Evolutionary conservation across 768 basidiomycete genomes (phyloP), one percentile per base, ranked within the genome.

Genomic region (Mycena venus): DNA sequence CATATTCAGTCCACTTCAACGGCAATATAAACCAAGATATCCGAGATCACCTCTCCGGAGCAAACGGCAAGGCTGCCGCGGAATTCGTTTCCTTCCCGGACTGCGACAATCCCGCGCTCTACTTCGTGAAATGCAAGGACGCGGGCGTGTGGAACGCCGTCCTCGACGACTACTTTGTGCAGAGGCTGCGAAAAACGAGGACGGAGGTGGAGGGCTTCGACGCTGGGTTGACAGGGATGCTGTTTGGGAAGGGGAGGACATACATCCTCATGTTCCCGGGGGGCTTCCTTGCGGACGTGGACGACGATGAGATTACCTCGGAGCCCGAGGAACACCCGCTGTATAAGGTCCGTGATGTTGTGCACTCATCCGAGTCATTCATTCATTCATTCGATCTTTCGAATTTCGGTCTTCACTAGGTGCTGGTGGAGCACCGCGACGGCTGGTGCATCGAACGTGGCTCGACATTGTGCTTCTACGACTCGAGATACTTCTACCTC

Each of bases 391-490:
- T n/a, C n/a, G n/a, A n/a, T n/a, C n/a, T n/a, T n/a, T n/a, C n/a
- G n/a, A n/a, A n/a, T n/a, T n/a, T n/a, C n/a, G n/a, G n/a, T n/a
- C n/a, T n/a, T n/a, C n/a, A n/a, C n/a, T n/a, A n/a, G n/a, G 42
- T 9, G 15, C 62, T 75, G 1, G 9, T 12, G 15, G 29, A 75
- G 23, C 60, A 40, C 40, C 27, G 9, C 4, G 42, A 61, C 1
- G 70, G 70, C 7, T 75, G 70, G 70, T 66, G 70, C 55, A 67
- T 75, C 59, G 70, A 72, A 15, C 64, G 63, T n/a, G 74, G 70
- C 2, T 75, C 74, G 19, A 71, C 70, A 4, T n/a, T 75, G 53
- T 75, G 70, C 49, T 75, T 59, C 25, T 75, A 67, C 66, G 74
- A 75, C 31, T 60, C 55, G 27, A 25, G 19, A 21, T 72, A 51